These are phyloP conservation scores for Pseudohalonectria lignicola DNA, from an alignment of 2,329 filamentous ascomycete genomes.

Conservation along the genomic window DNA sequence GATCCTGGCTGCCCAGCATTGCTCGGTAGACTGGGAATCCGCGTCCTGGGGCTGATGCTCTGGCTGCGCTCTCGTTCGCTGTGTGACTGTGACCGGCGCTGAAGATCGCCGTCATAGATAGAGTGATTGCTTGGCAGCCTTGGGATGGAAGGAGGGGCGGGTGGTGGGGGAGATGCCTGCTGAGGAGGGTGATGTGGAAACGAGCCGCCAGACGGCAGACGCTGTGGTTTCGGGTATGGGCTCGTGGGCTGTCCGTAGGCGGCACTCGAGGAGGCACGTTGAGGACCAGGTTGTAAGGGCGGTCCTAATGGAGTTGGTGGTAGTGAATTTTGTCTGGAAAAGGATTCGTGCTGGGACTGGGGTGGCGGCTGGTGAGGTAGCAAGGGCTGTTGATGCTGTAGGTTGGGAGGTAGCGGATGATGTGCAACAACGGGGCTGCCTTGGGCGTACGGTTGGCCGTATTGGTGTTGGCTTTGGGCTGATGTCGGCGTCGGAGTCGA, in stretches of 20 bases:
- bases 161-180: conserved; percentile 19
- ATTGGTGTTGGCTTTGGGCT: conserved; percentile 46
- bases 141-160: conserved; percentile 24
- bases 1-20: conserved; percentile 22
- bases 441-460: conserved; percentile 36
- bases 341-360: conserved; percentile 38
- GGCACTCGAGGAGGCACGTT: conserved; percentile 15
- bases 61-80: conserved; percentile 58
- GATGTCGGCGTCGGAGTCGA: conserved; percentile 52
- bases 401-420: conserved; percentile 29
- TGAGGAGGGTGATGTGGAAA: conserved; percentile 23
- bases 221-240: conserved; percentile 42
- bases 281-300: conserved; percentile 29
- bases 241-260: conserved; percentile 41
- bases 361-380: background rate
- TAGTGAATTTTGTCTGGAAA: conserved; percentile 39
- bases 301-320: conserved; percentile 42
- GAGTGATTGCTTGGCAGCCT: conserved; percentile 27
- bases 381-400: conserved; percentile 29
- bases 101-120: conserved; percentile 12
- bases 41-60: conserved; percentile 71
- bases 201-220: conserved; percentile 22
- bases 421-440: conserved; percentile 39
- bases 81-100: conserved; percentile 39
- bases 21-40: conserved; percentile 40